Conservation (phyloP, 306 rosid genomes). For the Notholithocarpus densiflorus region DNA sequence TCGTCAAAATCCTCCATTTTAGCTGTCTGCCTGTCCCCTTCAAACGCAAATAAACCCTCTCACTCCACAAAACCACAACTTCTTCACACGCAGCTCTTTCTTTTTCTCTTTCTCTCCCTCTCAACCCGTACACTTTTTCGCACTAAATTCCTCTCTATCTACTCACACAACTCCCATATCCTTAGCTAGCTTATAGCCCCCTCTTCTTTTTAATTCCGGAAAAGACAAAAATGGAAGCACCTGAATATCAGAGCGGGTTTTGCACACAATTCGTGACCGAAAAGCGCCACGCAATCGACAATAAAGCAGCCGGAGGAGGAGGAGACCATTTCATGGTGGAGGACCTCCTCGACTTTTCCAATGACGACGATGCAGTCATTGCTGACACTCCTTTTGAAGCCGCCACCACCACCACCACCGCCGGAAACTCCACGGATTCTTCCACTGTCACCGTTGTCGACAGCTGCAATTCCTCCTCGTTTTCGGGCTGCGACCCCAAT, state of each 20-base stretch:
- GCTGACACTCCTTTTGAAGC: slow-evolving; percentile 36
- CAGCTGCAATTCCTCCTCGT: slow-evolving; percentile 51
- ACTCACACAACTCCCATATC: slow-evolving; percentile 1
- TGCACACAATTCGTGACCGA: slow-evolving; percentile 44
- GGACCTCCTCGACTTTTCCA: slow-evolving; percentile 84
- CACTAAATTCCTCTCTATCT: slow-evolving; percentile 19
- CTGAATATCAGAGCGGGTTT: slow-evolving; percentile 45
- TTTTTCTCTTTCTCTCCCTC: slow-evolving; percentile 24
- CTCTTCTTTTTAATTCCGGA: too few relatives aligned
- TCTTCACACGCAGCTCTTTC: slow-evolving; percentile 33
- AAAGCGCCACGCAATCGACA: slow-evolving; percentile 25
- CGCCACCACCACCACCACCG: slow-evolving; percentile 36
- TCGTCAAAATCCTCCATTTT: slow-evolving; percentile 33
- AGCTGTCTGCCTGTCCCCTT: slow-evolving; percentile 64
- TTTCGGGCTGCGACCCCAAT: slow-evolving; percentile 39
- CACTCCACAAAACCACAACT: slow-evolving; percentile 49
- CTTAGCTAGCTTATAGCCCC: too few relatives aligned
- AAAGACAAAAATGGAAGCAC: slow-evolving; percentile 52
- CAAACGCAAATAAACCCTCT: slow-evolving; percentile 62
- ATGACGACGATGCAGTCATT: slow-evolving; percentile 37
- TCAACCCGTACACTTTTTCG: not conserved
- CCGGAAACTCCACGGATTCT: slow-evolving; percentile 46
- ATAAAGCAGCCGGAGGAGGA: not conserved
- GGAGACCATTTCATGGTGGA: slow-evolving; percentile 69
- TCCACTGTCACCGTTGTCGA: slow-evolving; percentile 44